phyloP scores from a whole-genome alignment of 177 flowering plant species.

The Vitis hybrid region DNA sequence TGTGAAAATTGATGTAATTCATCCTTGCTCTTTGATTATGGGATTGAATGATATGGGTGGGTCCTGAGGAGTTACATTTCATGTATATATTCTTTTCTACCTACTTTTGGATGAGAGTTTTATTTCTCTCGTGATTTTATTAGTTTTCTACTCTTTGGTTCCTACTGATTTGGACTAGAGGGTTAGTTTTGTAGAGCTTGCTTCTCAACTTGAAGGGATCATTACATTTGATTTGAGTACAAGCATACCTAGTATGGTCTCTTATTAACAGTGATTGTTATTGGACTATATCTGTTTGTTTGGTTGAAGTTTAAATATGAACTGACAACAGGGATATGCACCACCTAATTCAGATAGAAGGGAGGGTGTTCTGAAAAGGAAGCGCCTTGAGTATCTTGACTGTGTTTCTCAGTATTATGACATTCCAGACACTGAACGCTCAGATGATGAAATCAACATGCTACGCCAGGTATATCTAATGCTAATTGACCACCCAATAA shows the following conservation, averaged over 20 bases:
- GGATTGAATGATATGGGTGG: too few species aligned
- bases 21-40: background rate
- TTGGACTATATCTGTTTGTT: conserved; percentile 13
- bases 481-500: background rate
- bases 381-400: conserved; percentile 88
- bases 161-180: background rate
- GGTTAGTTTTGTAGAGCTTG: background rate
- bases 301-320: conserved; percentile 55
- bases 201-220: background rate
- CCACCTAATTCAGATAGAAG: conserved; percentile 99
- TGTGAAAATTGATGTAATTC: background rate
- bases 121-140: background rate
- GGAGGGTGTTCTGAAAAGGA: conserved; percentile 89
- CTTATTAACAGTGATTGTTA: background rate
- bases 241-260: background rate
- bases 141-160: background rate
- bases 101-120: background rate
- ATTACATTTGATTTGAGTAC: background rate
- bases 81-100: background rate
- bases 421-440: conserved; percentile 85
- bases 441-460: conserved; percentile 98
- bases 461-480: conserved; percentile 75
- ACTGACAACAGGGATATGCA: conserved; percentile 99
- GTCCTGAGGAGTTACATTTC: too few species aligned
- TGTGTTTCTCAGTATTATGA: conserved; percentile 91